phyloP scores from a whole-genome alignment of 495 filamentous ascomycete species.

The Penicillium longicatenatum region DNA sequence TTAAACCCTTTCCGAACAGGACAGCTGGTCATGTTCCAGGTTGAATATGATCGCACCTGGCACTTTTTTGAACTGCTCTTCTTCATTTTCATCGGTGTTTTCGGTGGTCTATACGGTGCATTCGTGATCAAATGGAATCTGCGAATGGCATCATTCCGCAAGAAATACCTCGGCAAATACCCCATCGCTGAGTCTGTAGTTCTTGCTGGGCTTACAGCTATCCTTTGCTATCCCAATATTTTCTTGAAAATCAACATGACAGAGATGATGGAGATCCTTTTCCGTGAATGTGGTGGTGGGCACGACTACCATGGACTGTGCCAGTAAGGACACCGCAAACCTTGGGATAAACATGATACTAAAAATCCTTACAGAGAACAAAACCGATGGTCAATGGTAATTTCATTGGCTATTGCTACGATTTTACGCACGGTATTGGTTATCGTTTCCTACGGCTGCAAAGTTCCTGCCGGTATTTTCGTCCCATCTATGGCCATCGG shows the following conservation, averaged over 20 bases:
- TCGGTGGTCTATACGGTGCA: constrained; percentile 93
- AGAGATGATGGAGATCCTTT: constrained; percentile 97
- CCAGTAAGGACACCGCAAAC: constrained; percentile 54
- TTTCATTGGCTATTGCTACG: constrained; percentile 80
- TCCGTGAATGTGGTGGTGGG: constrained; percentile 89
- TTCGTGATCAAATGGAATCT: constrained; percentile 99
- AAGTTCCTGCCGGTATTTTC: constrained; percentile 96
- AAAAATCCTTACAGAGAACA: constrained; percentile 39
- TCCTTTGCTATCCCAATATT: constrained; percentile 94
- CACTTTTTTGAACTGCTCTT: constrained; percentile 97
- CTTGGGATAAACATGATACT: constrained; percentile 18
- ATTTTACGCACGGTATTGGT: constrained; percentile 80
- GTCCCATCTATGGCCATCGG: constrained; percentile 98
- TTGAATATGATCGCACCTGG: constrained; percentile 93
- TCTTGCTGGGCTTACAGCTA: constrained; percentile 78
- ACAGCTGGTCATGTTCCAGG: constrained; percentile 99
- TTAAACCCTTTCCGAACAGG: constrained; percentile 98
- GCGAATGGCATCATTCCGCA: constrained; percentile 85
- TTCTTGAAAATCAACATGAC: constrained; percentile 99
- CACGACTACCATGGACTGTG: constrained; percentile 93
- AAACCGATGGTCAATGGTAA: constrained; percentile 76
- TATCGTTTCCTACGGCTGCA: constrained; percentile 97
- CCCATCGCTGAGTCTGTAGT: constrained; percentile 86
- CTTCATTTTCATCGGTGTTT: constrained; percentile 87
- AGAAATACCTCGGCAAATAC: constrained; percentile 86